Evolutionary conservation across 1,139 yeast species (phyloP).

Genomic region (Yamadazyma triangularis): DNA sequence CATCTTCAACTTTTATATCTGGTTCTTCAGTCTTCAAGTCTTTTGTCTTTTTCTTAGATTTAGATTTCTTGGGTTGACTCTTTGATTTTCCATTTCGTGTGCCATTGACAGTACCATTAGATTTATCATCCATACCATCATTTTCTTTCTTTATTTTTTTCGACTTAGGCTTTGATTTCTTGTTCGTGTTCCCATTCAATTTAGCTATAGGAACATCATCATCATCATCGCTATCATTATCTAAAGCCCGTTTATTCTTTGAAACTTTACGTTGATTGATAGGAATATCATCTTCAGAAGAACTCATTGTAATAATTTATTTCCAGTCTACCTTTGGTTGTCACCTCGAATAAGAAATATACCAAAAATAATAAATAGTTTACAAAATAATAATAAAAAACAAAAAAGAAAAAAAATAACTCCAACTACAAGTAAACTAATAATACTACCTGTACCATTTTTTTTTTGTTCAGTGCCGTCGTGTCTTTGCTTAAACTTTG

Average conservation of each 20-base stretch:
- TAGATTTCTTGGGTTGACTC: constrained; percentile 1
- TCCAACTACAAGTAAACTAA: no score
- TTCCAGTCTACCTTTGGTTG: no score
- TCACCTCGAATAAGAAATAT: no score
- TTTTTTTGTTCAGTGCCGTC: no score
- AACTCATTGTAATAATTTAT: constrained; percentile 14
- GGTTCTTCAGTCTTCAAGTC: not conserved
- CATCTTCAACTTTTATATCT: no score
- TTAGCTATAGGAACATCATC: constrained; percentile 14
- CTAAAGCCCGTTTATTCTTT: not conserved
- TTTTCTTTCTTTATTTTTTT: constrained; percentile 2
- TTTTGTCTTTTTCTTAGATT: not conserved
- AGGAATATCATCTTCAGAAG: constrained; percentile 16
- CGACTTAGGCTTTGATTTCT: constrained; percentile 2
- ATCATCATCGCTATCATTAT: constrained; percentile 10
- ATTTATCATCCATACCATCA: constrained; percentile 1
- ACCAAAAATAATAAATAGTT: no score
- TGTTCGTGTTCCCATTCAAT: constrained; percentile 3
- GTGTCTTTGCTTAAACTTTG: no score
- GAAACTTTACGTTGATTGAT: constrained; percentile 6
- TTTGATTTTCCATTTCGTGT: constrained; percentile 1
- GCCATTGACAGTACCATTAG: constrained; percentile 2
- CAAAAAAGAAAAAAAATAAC: no score
- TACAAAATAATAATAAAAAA: no score
- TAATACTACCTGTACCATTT: no score